Base-by-base conservation (phyloP, 169 alveolate species). In the Plasmodium vinckei region DNA sequence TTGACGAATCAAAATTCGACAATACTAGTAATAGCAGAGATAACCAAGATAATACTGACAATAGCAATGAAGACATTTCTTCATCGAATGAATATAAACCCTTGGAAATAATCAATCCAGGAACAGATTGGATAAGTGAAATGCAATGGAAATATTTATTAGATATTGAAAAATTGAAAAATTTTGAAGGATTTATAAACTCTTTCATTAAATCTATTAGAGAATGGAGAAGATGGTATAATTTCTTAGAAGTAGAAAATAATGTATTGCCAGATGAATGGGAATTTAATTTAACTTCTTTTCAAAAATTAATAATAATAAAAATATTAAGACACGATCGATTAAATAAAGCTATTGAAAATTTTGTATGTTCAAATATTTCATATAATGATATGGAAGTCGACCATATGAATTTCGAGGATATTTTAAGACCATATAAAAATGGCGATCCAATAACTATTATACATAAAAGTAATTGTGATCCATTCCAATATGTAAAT, bases 141-240 rank as follows among this genome's bases (percentile, higher is more conserved):
- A 64, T 57, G 47, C 27, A 86, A 42, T 86, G 91, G 91, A 71
- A 23, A 70, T 12, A 65, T 42, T 60, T 86, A 33, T 61, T 86
- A 60, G 68, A 86, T 60, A 86, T 86, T 13, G 91, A 86, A 63
- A 86, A 72, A 39, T 64, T 86, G 54, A 86, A 86, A 86, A 86
- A 59, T 47, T 86, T 86, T 56, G 91, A 59, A 46, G 91, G 91
- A 1, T 86, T 86, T 27, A 86, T 86, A n/a, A 86, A 53, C 54
- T 86, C 91, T 13, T 86, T 86, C 25, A 72, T 86, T 69, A 86
- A 86, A 72, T 86, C 91, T 1, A 86, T 86, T 33, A 69, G 91
- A 86, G 91, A 86, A 70, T 86, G 91, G 91, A 86, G 91, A 86
- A 69, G 84, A 57, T 86, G 91, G 91, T 86, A 42, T 65, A 86